Evolutionary conservation across 352 stramenopile species (phyloP), one percentile per base, ranked within the genome.

Genomic region (Blastocystis sp.): DNA sequence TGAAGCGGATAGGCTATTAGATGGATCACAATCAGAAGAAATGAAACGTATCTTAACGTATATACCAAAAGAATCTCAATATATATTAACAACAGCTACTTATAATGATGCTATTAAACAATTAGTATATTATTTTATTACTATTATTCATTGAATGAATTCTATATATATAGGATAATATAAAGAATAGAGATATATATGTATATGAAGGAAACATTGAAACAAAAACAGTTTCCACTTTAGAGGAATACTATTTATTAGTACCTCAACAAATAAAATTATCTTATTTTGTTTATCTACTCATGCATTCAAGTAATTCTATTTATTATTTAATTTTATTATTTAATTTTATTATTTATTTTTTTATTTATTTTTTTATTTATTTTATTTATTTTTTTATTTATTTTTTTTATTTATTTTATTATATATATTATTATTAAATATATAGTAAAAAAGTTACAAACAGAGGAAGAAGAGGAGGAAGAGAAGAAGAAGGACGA

Each of bases 191-290:
- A 19, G 73, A 72, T 40, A 68, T 68, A 19, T 82, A 80, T 67
- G 72, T 72, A 28, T 84, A 80, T 39, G 75, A 85, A 33, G 76
- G 71, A 2, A 83, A 56, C 23, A 55, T 62, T 32, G 27, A 54
- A 18, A 37, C 5, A 7, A 58, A 35, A 7, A 70, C 64, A 4
- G 64, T 59, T 4, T 67, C 40, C 18, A 86, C 81, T 27, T 73
- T 96, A 5, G 82, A 85, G 46, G 86, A 96, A 74, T 77, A 90
- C 70, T 98, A 96, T 72, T 75, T 96, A 62, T 94, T 98, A 68
- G 93, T 94, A 70, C 90, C 90, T 2, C 76, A 78, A 25, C 77
- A 91, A 58, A 81, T 96, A 49, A 93, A 94, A 65, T 82, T 93
- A 72, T 83, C 81, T 24, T 95, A 94, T 71, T 68, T 95, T 33